These are phyloP conservation scores for Clonostachys sp. DNA, from an alignment of 2,329 filamentous ascomycete species.

Conservation along the genomic window DNA sequence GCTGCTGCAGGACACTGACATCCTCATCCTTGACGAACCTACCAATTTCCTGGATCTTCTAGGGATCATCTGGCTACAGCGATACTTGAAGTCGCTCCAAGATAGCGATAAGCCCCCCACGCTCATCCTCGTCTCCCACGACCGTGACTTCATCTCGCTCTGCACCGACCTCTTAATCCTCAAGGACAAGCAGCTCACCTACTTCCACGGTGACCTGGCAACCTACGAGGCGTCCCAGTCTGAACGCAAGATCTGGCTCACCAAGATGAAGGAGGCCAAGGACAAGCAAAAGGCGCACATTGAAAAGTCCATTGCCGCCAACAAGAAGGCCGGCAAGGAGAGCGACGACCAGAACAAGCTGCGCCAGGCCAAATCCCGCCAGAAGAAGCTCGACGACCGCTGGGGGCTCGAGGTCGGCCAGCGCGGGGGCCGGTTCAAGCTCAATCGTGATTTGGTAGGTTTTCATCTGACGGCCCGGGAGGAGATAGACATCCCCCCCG, in stretches of 20 bases:
- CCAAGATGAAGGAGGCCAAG: constrained; percentile 75
- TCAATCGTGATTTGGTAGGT: constrained; percentile 68
- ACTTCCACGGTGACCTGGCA: constrained; percentile 71
- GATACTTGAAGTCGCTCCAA: constrained; percentile 57
- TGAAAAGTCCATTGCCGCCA: constrained; percentile 70
- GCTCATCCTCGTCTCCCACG: constrained; percentile 77
- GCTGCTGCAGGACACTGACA: constrained; percentile 68
- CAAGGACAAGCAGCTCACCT: constrained; percentile 64
- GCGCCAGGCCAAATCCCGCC: constrained; percentile 76
- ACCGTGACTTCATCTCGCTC: constrained; percentile 73
- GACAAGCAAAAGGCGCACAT: constrained; percentile 79
- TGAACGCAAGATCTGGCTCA: constrained; percentile 64
- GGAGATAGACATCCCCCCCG: constrained; percentile 67
- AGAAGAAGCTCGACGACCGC: constrained; percentile 80
- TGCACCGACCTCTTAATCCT: constrained; percentile 76
- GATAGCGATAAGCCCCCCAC: constrained; percentile 54
- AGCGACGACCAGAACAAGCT: constrained; percentile 82
- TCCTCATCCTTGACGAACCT: constrained; percentile 80
- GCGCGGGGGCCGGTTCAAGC: constrained; percentile 72
- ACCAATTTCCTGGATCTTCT: constrained; percentile 83
- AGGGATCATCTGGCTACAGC: constrained; percentile 81
- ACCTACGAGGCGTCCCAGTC: constrained; percentile 66
- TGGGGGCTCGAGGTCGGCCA: constrained; percentile 72
- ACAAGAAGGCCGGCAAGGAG: constrained; percentile 69
- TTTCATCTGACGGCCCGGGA: constrained; percentile 53